Conservation (phyloP, 345 rosid species). For the Balakata baccata region DNA sequence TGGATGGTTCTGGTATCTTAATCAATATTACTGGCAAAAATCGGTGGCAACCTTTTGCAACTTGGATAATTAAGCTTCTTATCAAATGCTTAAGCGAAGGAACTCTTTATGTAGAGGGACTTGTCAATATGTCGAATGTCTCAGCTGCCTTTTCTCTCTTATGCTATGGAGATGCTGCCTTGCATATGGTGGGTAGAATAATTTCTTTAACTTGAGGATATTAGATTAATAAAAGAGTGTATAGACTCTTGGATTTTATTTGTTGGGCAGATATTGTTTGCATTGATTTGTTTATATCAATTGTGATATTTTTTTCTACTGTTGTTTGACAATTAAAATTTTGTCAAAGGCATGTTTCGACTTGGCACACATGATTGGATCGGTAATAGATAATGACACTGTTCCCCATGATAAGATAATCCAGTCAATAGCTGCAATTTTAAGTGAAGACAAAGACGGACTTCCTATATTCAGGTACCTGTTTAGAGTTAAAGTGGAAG, state of each 20-base stretch:
- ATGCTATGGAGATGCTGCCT: conserved; percentile 67
- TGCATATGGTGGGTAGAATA: conserved; percentile 74
- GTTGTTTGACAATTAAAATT: conserved; percentile 50
- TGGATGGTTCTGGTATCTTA: conserved; percentile 62
- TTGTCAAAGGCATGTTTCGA: conserved; percentile 91
- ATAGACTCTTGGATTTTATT: conserved; percentile 17
- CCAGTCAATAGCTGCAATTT: conserved; percentile 61
- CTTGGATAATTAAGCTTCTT: conserved; percentile 75
- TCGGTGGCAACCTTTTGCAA: conserved; percentile 80
- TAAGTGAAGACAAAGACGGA: conserved; percentile 68
- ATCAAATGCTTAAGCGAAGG: conserved; percentile 88
- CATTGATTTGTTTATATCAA: conserved; percentile 25
- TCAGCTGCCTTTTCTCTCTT: conserved; percentile 68
- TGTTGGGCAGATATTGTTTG: conserved; percentile 3
- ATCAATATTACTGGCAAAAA: conserved; percentile 51
- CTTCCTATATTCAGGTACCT: conserved; percentile 71
- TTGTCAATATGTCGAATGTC: conserved; percentile 57
- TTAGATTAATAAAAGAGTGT: conserved; percentile 17
- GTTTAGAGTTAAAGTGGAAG: conserved; percentile 12
- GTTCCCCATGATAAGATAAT: conserved; percentile 69
- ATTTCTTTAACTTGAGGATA: conserved; percentile 13
- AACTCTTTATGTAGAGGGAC: conserved; percentile 81
- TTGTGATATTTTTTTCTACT: conserved; percentile 26
- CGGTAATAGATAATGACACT: conserved; percentile 56
- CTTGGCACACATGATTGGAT: conserved; percentile 65